phyloP scores from a whole-genome alignment of 352 stramenopile genomes.

The Peronospora belbahrii region DNA sequence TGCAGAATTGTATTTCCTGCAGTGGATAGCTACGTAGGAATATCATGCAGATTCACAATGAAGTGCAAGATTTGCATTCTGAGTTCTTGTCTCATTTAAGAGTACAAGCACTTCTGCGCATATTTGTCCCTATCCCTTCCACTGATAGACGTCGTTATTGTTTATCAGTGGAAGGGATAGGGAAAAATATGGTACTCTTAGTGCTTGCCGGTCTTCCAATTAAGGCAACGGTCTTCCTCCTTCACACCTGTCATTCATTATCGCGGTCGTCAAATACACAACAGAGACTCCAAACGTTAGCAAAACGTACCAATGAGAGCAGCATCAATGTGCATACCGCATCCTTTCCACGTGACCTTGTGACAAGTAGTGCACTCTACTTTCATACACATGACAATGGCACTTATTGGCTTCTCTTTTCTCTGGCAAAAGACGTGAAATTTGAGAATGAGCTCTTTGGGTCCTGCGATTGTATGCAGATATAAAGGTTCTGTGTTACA shows the following conservation, averaged over 20 bases:
- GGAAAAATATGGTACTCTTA: constrained; percentile 7
- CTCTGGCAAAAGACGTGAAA: constrained; percentile 4
- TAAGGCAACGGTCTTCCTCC: constrained; percentile 40
- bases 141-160: background rate
- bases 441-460: constrained; percentile 10
- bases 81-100: background rate
- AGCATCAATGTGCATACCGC: constrained; percentile 45
- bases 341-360: constrained; percentile 57
- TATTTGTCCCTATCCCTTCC: constrained; percentile 6
- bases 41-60: background rate
- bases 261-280: background rate
- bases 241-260: constrained; percentile 23
- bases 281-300: background rate
- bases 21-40: background rate
- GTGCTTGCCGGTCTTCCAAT: constrained; percentile 55
- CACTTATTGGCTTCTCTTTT: background rate
- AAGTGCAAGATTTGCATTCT: background rate
- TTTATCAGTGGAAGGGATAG: too few species aligned
- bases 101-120: background rate
- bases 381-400: constrained; percentile 44
- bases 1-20: background rate
- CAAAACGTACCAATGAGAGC: constrained; percentile 28
- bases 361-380: constrained; percentile 49
- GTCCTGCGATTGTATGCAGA: background rate
- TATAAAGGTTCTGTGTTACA: background rate